These are phyloP conservation scores for Jacaranda mimosifolia DNA, from an alignment of 257 asterid species.

Conservation along the genomic window DNA sequence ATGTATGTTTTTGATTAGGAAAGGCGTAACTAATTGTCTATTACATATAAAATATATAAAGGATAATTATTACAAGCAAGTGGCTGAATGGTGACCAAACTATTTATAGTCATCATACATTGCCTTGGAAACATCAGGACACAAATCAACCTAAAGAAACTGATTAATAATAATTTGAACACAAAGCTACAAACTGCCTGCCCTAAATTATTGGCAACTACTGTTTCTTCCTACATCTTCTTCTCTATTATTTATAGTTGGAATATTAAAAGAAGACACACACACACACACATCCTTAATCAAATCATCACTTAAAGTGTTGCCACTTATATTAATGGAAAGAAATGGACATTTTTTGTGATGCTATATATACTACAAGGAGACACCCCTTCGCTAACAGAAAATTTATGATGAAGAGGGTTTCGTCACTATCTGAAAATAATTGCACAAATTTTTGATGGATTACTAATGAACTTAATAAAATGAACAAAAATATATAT, in stretches of 20 bases:
- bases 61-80: conserved; percentile 5
- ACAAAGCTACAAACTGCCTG: not conserved
- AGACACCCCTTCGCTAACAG: too few species aligned
- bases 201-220: not conserved
- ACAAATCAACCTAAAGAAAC: conserved; percentile 12
- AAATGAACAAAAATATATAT: too few species aligned
- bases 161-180: conserved; percentile 25
- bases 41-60: not conserved
- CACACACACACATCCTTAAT: not conserved
- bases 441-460: too few species aligned
- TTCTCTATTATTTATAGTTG: conserved; percentile 31
- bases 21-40: not conserved
- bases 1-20: not conserved
- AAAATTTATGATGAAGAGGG: too few species aligned
- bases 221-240: conserved; percentile 11
- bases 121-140: not conserved
- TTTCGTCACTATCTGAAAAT: too few species aligned
- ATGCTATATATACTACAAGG: too few species aligned
- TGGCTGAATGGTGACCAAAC: conserved; percentile 30
- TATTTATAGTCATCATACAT: not conserved
- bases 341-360: conserved; percentile 1
- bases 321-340: not conserved
- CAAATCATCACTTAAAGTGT: not conserved
- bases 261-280: not conserved
- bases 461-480: too few species aligned